Evolutionary conservation across 306 rosid genomes (phyloP).

Genomic region (Glycyrrhiza uralensis): DNA sequence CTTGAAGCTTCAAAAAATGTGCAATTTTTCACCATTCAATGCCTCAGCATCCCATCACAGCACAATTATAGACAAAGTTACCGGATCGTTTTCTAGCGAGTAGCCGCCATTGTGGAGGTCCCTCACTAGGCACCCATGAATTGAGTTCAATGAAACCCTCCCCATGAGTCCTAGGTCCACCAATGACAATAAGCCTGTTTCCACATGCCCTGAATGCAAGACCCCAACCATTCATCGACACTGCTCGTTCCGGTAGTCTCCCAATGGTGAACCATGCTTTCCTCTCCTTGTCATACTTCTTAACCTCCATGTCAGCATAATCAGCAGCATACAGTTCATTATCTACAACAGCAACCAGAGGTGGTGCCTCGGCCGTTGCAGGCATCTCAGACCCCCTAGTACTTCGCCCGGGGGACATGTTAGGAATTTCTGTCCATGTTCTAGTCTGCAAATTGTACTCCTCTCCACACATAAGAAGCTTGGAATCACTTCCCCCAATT

Average conservation of each 20-base stretch:
- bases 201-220: slow-evolving; percentile 96
- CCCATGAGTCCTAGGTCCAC: slow-evolving; percentile 74
- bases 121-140: slow-evolving; percentile 92
- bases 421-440: slow-evolving; percentile 72
- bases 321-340: slow-evolving; percentile 81
- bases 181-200: slow-evolving; percentile 75
- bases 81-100: slow-evolving; percentile 72
- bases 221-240: slow-evolving; percentile 94
- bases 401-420: slow-evolving; percentile 87
- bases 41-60: slow-evolving; percentile 95
- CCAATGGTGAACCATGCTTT: slow-evolving; percentile 63
- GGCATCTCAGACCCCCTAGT: slow-evolving; percentile 54
- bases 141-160: slow-evolving; percentile 82
- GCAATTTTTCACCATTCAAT: slow-evolving; percentile 8
- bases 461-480: slow-evolving; percentile 76
- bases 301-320: slow-evolving; percentile 84
- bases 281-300: slow-evolving; percentile 59
- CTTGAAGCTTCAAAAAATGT: slow-evolving; percentile 29
- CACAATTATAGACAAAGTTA: slow-evolving; percentile 92
- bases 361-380: slow-evolving; percentile 80
- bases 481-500: slow-evolving; percentile 64
- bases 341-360: slow-evolving; percentile 82
- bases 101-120: slow-evolving; percentile 82
- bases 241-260: slow-evolving; percentile 74
- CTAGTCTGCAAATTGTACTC: slow-evolving; percentile 65